Evolutionary conservation across 2,329 filamentous ascomycete genomes (phyloP).

Genomic region (Colletotrichum chrysophilum): DNA sequence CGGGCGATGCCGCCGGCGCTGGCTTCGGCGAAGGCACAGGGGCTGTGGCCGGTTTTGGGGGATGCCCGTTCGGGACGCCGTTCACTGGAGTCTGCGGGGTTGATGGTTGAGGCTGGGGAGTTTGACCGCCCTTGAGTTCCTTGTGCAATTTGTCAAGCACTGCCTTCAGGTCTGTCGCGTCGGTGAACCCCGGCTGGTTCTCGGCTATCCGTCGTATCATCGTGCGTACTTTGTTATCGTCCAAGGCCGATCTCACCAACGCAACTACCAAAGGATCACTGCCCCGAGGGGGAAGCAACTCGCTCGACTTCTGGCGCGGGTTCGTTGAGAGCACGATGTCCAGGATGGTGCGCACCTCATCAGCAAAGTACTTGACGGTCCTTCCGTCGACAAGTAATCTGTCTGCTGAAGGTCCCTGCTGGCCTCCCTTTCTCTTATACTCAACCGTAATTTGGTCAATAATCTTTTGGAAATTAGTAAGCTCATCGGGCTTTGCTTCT

Average conservation of each 20-base stretch:
- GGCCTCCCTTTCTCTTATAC: slow-evolving; percentile 55
- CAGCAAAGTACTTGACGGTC: slow-evolving; percentile 65
- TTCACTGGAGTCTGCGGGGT: slow-evolving; percentile 36
- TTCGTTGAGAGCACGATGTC: slow-evolving; percentile 66
- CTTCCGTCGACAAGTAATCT: slow-evolving; percentile 58
- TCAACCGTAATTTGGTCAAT: slow-evolving; percentile 78
- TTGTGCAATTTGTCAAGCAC: slow-evolving; percentile 54
- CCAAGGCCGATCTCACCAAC: slow-evolving; percentile 62
- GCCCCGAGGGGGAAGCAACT: slow-evolving; percentile 57
- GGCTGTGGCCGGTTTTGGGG: background rate
- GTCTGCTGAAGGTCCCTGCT: slow-evolving; percentile 60
- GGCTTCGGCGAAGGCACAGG: slow-evolving; percentile 4
- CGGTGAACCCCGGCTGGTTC: slow-evolving; percentile 53
- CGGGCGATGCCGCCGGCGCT: background rate
- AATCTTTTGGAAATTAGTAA: slow-evolving; percentile 79
- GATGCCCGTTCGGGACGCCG: slow-evolving; percentile 35
- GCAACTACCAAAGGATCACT: slow-evolving; percentile 62
- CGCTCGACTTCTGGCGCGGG: slow-evolving; percentile 57
- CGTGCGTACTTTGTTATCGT: slow-evolving; percentile 52
- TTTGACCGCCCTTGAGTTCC: slow-evolving; percentile 31
- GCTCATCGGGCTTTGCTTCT: slow-evolving; percentile 69
- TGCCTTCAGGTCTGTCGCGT: slow-evolving; percentile 59
- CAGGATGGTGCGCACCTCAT: slow-evolving; percentile 61
- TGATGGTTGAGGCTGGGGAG: slow-evolving; percentile 28
- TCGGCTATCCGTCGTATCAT: slow-evolving; percentile 61